phyloP scores from a whole-genome alignment of 805 yeast genomes.

The Yarrowia keelungensis region DNA sequence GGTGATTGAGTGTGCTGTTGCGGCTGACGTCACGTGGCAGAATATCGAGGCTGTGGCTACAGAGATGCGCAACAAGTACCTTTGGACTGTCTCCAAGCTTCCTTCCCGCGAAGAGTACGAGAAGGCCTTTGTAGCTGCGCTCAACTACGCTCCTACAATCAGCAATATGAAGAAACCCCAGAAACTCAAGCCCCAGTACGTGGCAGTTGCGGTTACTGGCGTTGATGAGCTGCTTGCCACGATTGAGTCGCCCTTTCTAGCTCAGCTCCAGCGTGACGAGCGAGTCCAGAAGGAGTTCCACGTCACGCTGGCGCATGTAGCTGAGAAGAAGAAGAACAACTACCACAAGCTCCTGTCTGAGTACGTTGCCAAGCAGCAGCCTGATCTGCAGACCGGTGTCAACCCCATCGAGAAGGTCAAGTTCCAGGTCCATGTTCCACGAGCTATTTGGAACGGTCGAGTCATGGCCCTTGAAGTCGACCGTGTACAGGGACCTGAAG shows the following conservation, averaged over 20 bases:
- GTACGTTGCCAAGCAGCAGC: slow-evolving; percentile 4
- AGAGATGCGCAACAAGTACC: slow-evolving; percentile 54
- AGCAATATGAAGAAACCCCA: slow-evolving; percentile 50
- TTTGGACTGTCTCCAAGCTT: slow-evolving; percentile 52
- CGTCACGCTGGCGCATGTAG: slow-evolving; percentile 49
- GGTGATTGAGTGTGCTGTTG: slow-evolving; percentile 59
- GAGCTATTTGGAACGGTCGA: slow-evolving; percentile 29
- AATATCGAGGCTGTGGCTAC: slow-evolving; percentile 58
- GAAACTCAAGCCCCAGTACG: slow-evolving; percentile 49
- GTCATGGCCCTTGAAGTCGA: slow-evolving; percentile 24
- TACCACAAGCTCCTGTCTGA: slow-evolving; percentile 11
- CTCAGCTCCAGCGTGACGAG: slow-evolving; percentile 4
- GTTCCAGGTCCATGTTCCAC: not conserved
- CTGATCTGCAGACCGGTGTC: slow-evolving; percentile 10
- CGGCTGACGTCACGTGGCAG: slow-evolving; percentile 56
- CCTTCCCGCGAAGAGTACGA: slow-evolving; percentile 56
- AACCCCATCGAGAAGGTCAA: slow-evolving; percentile 5
- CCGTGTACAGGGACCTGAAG: not conserved
- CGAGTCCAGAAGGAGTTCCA: slow-evolving; percentile 46
- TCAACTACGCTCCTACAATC: slow-evolving; percentile 61
- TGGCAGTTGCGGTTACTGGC: slow-evolving; percentile 52
- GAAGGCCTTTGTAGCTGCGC: slow-evolving; percentile 61
- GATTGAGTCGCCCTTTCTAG: not conserved
- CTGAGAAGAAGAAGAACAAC: slow-evolving; percentile 25
- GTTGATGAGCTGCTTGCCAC: not conserved